Evolutionary conservation across 164 flowering plant genomes (phyloP).

Genomic region (Piper betle): DNA sequence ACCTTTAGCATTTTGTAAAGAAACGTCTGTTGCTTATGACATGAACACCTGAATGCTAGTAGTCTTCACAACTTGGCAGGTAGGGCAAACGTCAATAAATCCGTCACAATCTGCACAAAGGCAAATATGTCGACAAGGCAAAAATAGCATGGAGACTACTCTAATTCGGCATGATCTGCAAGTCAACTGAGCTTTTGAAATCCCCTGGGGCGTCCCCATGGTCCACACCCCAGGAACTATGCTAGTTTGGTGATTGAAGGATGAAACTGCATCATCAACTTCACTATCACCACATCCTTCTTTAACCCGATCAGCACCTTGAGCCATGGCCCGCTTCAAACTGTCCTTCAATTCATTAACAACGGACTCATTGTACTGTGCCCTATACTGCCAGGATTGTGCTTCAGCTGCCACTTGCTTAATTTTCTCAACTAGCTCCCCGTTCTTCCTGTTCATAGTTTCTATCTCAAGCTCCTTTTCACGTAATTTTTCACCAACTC

Average conservation of each 20-base stretch:
- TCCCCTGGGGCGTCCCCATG: conserved; percentile 9
- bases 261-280: conserved; percentile 62
- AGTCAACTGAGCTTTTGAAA: conserved; percentile 18
- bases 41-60: conserved; percentile 57
- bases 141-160: conserved; percentile 62
- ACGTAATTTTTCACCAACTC: conserved; percentile 35
- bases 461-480: conserved; percentile 62
- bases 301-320: conserved; percentile 46
- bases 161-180: conserved; percentile 55
- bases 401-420: conserved; percentile 64
- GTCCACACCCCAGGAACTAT: conserved; percentile 8
- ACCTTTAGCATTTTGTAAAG: neutral
- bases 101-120: conserved; percentile 69
- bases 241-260: conserved; percentile 31
- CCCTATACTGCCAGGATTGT: conserved; percentile 61
- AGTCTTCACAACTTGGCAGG: conserved; percentile 52
- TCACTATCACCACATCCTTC: conserved; percentile 88
- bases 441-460: conserved; percentile 58
- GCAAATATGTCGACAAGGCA: conserved; percentile 86
- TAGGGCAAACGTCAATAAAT: conserved; percentile 50
- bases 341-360: conserved; percentile 51
- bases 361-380: conserved; percentile 63
- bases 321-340: conserved; percentile 58
- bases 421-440: conserved; percentile 53
- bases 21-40: conserved; percentile 16